phyloP scores from a whole-genome alignment of 345 rosid genomes.

The Trapa bicornis region DNA sequence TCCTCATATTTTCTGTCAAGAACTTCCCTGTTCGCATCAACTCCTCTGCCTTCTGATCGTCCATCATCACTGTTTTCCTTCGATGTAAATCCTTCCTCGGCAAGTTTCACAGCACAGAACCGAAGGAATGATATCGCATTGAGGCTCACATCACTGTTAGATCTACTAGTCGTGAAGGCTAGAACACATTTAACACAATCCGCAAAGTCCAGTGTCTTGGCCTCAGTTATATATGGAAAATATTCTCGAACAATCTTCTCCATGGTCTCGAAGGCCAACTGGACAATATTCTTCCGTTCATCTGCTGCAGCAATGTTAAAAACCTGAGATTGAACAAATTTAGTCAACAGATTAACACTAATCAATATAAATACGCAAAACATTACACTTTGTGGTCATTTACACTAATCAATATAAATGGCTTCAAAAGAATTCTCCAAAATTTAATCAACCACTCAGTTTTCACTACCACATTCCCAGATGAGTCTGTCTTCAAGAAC shows the following conservation, averaged over 20 bases:
- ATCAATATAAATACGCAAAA: conserved; percentile 8
- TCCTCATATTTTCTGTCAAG: conserved; percentile 52
- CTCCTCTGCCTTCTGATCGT: conserved; percentile 26
- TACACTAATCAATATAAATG: too few species aligned
- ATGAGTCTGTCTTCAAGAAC: too few species aligned
- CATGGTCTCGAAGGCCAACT: conserved; percentile 86
- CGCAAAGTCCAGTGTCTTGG: conserved; percentile 79
- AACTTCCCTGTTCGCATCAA: conserved; percentile 22
- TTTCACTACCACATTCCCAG: too few species aligned
- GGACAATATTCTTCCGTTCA: conserved; percentile 70
- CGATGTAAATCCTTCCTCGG: conserved; percentile 76
- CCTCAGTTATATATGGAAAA: conserved; percentile 83
- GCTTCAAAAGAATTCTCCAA: too few species aligned
- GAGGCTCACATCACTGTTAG: conserved; percentile 83
- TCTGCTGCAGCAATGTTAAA: conserved; percentile 86
- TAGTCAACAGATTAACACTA: background rate
- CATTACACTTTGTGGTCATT: conserved; percentile 2
- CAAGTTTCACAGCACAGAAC: conserved; percentile 88
- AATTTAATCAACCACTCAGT: too few species aligned
- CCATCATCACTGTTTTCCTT: conserved; percentile 36
- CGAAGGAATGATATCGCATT: conserved; percentile 95
- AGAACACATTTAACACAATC: conserved; percentile 90
- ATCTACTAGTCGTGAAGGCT: conserved; percentile 77
- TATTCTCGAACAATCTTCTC: conserved; percentile 91
- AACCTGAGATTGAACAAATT: conserved; percentile 30